Evolutionary conservation across 176 grass and related monocot genomes (phyloP), one percentile per base, ranked within the genome.

Genomic region (Otatea glauca): DNA sequence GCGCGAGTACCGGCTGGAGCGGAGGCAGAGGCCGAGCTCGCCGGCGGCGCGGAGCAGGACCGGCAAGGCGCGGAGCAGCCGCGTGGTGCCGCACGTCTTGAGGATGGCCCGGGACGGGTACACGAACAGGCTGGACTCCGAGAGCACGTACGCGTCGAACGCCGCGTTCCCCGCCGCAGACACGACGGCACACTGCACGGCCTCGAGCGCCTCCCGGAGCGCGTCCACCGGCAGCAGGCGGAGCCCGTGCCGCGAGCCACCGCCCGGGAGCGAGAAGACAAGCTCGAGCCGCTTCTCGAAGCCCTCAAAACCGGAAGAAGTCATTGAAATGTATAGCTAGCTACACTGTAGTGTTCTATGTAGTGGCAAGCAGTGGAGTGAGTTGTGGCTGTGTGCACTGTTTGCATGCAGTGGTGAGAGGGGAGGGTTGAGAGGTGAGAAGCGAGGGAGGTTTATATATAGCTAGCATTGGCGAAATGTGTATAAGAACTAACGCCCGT

Each of bases 211-310:
- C 60, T 84, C 68, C 16, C 3, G 32, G 43, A 87, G 74, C 20
- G 61, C 85, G 17, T 75, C 75, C 18, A 60, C 38, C 1, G 27
- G 21, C 8, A 91, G 27, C 42, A 55, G 9, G n/a, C 84, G 85
- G 61, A 91, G 85, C 39, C 85, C 85, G 27, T 84, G 75, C 29
- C 17, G 34, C 20, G 7, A 9, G 4, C 21, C 45, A 53, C 78
- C 49, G 51, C 63, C 14, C 9, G 69, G 68, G 1, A 39, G 56
- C 10, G 62, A 53, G 75, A 91, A 84, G 38, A 56, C 50, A 21
- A 91, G 80, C 80, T 91, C 89, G 3, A 91, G 85, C 39, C 85
- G 62, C 84, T 91, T 91, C 80, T 91, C 85, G 35, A 80, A 91
- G 13, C 89, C 85, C 65, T 91, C 85, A 10, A 87, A 87, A 21